A percentile compares a stretch with the other conserved stretches of the same genome.
Evolutionary conservation across 139 green algal species (phyloP).

Genomic region (Coelastrella sp.): DNA sequence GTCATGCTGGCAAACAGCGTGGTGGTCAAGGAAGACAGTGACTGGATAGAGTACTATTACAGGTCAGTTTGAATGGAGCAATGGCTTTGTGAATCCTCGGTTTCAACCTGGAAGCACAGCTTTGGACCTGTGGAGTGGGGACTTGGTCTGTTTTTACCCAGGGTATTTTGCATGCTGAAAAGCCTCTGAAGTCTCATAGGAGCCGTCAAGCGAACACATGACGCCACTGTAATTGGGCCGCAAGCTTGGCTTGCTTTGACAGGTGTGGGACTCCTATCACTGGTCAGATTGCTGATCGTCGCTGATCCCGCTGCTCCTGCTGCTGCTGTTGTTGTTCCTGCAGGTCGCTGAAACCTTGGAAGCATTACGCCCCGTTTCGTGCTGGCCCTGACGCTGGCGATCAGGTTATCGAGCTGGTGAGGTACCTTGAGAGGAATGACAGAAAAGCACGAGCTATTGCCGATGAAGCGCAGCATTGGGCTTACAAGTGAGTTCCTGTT

Average conservation of each 20-base stretch:
- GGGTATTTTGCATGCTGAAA: too few relatives aligned
- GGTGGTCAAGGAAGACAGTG: constrained; percentile 50
- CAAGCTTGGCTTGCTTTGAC: not conserved
- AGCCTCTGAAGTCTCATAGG: too few relatives aligned
- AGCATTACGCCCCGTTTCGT: constrained; percentile 46
- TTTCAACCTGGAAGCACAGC: too few relatives aligned
- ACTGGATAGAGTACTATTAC: constrained; percentile 57
- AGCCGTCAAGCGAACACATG: too few relatives aligned
- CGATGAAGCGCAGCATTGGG: constrained; percentile 36
- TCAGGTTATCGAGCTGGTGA: constrained; percentile 3
- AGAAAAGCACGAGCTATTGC: constrained; percentile 28
- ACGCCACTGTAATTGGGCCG: too few relatives aligned
- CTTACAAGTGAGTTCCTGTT: constrained; percentile 28
- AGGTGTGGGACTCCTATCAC: too few relatives aligned
- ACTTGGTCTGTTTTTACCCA: too few relatives aligned
- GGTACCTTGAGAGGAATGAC: constrained; percentile 14
- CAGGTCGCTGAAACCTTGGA: constrained; percentile 48
- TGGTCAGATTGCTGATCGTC: too few relatives aligned
- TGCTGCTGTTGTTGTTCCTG: not conserved
- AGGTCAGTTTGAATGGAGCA: not conserved
- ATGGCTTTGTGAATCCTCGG: too few relatives aligned
- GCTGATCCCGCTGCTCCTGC: not conserved
- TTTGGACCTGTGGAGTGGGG: too few relatives aligned
- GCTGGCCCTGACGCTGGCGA: constrained; percentile 19
- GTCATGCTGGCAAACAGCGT: constrained; percentile 54